Evolutionary conservation across 129 eudicot genomes (phyloP), one percentile per base, ranked within the genome.

Genomic region (Flaveria sonorensis): DNA sequence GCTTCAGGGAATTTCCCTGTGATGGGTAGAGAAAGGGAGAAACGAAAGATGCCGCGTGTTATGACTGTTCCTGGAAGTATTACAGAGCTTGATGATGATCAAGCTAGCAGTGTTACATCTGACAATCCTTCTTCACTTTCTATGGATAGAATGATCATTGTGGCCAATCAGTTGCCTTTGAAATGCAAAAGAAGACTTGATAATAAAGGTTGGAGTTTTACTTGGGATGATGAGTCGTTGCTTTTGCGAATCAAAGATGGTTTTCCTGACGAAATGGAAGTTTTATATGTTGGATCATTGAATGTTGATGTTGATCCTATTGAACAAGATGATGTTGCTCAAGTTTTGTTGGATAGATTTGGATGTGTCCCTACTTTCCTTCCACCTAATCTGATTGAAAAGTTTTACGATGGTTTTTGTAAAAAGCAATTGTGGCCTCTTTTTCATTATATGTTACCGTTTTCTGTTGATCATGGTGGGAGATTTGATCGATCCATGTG

Each of bases 381-480:
- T 56, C 92, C 92, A 0, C 92, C 96, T 16, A 82, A 72, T 70
- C 62, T 89, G n/a, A 50, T 85, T 82, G 92, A 70, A 52, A 86
- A 84, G 63, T 87, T 61, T 70, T 89, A 89, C 74, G 87, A 89
- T 66, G 91, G 92, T 32, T 89, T 89, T 26, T 89, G 96, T 70
- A 89, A 89, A 81, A 87, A 87, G 82, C 96, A 87, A 18, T 46
- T 89, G 72, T 89, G 96, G 96, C 92, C 96, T 6, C 96, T 89
- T 47, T 87, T 89, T 52, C 96, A 89, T 72, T 89, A 89, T 55
- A 87, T 85, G 96, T 57, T 89, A 16, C 96, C 96, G 1, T 89
- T 79, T 77, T 83, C 92, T 47, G 88, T 86, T 63, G 96, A 83
- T 45, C 86, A 85, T 81, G 96, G 92, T 20, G 88, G 89, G 39